Evolutionary conservation across 768 basidiomycete genomes (phyloP), one percentile per base, ranked within the genome.

Genomic region (Rhizopogon sp.): DNA sequence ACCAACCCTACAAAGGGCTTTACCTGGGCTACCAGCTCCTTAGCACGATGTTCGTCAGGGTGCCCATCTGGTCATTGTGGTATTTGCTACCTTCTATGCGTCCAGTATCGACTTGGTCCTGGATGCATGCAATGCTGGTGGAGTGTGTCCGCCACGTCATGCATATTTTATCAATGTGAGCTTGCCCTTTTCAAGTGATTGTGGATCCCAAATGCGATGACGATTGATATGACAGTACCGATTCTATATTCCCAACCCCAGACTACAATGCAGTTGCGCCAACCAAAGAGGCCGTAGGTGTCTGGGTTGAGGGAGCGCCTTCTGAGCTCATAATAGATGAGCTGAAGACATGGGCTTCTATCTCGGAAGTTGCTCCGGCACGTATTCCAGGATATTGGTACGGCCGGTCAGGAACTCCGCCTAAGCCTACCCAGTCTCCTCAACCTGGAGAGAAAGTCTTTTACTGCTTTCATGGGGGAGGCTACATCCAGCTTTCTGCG

Each of bases 401-500:
- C 20, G 74, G 78, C 65, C 79, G 76, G 61, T 66, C 69, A 29
- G 76, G 73, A 1, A 58, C 63, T 3, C 73, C 46, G 55, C 66
- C 25, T 58, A 73, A 45, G 75, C 72, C 39, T 66, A 71, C 55
- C 3, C 41, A 50, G 22, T 56, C 73, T 1, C 76, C 80, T 4
- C 66, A 62, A 44, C 72, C 73, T 1, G 80, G 78, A 20, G 82
- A 84, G 66, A 83, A 81, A 58, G 76, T 14, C 2, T 63, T 84
- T n/a, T 80, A 80, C 61, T 70, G 71, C 45, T 65, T 88, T 17
- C 87, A 88, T 56, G 85, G 85, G 17, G 85, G 85, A 6, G 84
- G 72, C 1, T 87, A 81, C 59, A 67, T 73, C 28, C 70, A 72
- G 20, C 62, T 79, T 6, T 81, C 82, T 8, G 85, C 82, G 2